Percentiles rank a stretch among this genome's conserved stretches.
Evolutionary conservation across 371 early-diverging fungal genomes (phyloP).

Genomic region (Amoeboaphelidium occidentale): DNA sequence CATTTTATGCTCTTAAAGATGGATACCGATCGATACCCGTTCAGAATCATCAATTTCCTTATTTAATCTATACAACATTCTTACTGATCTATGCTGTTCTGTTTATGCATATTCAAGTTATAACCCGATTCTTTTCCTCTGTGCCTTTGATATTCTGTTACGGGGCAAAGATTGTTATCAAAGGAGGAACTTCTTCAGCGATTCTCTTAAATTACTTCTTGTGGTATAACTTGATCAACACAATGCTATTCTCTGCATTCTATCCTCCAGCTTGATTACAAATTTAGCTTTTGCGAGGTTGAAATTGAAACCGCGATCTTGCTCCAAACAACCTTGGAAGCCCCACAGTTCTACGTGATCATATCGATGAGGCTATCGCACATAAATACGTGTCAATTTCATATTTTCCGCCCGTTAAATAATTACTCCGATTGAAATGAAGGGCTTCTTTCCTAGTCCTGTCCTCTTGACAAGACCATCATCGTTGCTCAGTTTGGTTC

Average conservation of each 20-base stretch:
- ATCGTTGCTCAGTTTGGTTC: too few relatives aligned
- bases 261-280: background rate
- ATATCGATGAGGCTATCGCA: too few relatives aligned
- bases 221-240: background rate
- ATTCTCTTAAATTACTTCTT: background rate
- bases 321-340: too few relatives aligned
- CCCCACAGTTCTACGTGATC: too few relatives aligned
- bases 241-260: background rate
- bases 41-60: slow-evolving; percentile 1
- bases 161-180: slow-evolving; percentile 19
- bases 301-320: too few relatives aligned
- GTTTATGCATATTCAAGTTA: slow-evolving; percentile 72
- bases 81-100: slow-evolving; percentile 33
- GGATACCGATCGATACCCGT: background rate
- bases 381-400: too few relatives aligned
- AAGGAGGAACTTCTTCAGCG: background rate
- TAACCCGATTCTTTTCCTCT: slow-evolving; percentile 59
- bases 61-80: background rate
- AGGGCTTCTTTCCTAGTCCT: too few relatives aligned
- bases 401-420: too few relatives aligned
- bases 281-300: too few relatives aligned
- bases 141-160: slow-evolving; percentile 60
- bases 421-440: too few relatives aligned
- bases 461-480: too few relatives aligned
- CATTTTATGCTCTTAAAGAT: slow-evolving; percentile 23